Conservation (phyloP, 306 rosid genomes). For the Acacia confusa region DNA sequence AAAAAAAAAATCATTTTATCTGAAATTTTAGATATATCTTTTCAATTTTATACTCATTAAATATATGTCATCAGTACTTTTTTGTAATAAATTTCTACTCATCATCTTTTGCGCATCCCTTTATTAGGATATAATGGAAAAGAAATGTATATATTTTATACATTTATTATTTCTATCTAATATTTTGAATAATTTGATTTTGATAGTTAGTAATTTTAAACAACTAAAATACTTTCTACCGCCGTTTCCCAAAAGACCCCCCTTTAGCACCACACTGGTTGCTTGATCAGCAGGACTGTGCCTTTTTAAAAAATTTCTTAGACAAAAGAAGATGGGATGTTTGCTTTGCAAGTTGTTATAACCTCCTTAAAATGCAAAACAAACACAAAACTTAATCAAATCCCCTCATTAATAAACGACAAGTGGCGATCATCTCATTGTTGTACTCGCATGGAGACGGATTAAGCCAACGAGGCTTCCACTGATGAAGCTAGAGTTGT, state of each 20-base stretch:
- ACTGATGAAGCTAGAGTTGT: not conserved
- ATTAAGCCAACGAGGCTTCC: not conserved
- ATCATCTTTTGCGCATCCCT: rapidly evolving
- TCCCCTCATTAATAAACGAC: not conserved
- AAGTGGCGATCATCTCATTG: not conserved
- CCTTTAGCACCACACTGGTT: not conserved
- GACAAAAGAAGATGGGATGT: constrained; percentile 9
- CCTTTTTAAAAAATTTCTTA: not conserved
- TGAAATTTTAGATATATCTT: too few relatives aligned
- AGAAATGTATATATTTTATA: too few relatives aligned
- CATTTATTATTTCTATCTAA: too few relatives aligned
- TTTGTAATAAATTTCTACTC: too few relatives aligned
- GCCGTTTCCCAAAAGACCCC: not conserved
- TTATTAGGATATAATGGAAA: too few relatives aligned
- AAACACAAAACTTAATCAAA: not conserved
- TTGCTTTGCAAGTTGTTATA: constrained; percentile 36
- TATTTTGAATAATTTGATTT: too few relatives aligned
- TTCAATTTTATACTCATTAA: too few relatives aligned
- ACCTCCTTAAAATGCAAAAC: not conserved
- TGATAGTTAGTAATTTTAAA: too few relatives aligned
- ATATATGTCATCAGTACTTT: too few relatives aligned
- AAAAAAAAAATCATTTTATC: too few relatives aligned
- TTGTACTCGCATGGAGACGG: not conserved
- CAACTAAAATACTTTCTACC: not conserved
- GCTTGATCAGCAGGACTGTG: not conserved